Percentiles rank a stretch among this genome's conserved stretches.
phyloP scores from a whole-genome alignment of 352 stramenopile genomes.

The Thraustochytrium striatum region DNA sequence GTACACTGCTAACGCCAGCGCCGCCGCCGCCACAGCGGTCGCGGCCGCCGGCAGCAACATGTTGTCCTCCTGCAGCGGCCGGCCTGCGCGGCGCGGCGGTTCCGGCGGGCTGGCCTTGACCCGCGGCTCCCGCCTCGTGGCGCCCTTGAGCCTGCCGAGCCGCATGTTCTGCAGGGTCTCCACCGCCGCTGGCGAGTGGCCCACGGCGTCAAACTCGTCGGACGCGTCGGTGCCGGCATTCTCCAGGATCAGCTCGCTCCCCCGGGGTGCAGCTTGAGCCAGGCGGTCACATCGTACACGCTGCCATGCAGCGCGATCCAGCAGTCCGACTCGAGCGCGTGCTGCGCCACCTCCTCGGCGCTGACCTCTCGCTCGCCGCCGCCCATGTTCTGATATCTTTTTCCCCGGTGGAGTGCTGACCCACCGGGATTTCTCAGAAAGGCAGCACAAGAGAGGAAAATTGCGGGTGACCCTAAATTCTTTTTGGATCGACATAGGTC shows the following conservation, averaged over 20 bases:
- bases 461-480: no score
- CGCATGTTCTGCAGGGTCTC: background rate
- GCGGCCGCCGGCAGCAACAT: no score
- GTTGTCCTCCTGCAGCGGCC: background rate
- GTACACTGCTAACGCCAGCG: background rate
- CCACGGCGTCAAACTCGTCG: slow-evolving; percentile 28
- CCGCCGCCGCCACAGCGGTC: background rate
- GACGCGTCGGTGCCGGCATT: background rate
- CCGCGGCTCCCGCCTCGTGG: background rate
- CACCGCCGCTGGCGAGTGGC: background rate
- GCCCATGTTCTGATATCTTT: no score
- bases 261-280: slow-evolving; percentile 8
- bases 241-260: slow-evolving; percentile 10
- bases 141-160: slow-evolving; percentile 9
- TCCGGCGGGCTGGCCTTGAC: background rate
- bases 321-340: slow-evolving; percentile 75
- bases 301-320: slow-evolving; percentile 89
- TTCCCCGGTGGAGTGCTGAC: no score
- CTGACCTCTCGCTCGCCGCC: background rate
- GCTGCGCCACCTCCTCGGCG: slow-evolving; percentile 69
- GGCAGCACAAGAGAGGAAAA: no score
- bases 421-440: no score
- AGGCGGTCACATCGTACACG: slow-evolving; percentile 73
- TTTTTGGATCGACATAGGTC: no score
- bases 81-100: background rate